These are phyloP conservation scores for Scheffersomyces parashehatae DNA, from an alignment of 1,139 yeast genomes.

Conservation along the genomic window DNA sequence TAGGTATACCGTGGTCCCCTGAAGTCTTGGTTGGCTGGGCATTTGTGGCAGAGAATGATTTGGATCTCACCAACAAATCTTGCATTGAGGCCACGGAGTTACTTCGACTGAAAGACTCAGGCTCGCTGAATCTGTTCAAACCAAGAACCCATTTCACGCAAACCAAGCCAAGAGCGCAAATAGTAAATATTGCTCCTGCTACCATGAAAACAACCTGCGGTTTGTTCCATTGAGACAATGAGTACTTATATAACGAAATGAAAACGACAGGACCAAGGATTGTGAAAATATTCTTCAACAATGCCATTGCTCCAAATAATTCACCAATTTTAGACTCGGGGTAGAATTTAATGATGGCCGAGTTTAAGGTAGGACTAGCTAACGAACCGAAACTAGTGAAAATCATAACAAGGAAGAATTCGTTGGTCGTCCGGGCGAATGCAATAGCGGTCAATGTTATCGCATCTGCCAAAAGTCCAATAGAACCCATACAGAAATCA, in stretches of 20 bases:
- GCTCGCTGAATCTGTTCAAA: constrained; percentile 5
- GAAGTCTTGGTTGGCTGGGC: not conserved
- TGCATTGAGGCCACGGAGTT: constrained; percentile 7
- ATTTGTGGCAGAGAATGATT: not conserved
- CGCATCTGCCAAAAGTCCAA: constrained; percentile 38
- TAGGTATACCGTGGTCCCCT: no score
- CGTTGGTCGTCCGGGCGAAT: constrained; percentile 4
- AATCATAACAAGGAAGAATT: constrained; percentile 11
- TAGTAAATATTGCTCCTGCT: constrained; percentile 1
- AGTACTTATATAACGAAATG: constrained; percentile 35
- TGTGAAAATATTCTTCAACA: constrained; percentile 40
- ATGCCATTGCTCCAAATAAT: constrained; percentile 53
- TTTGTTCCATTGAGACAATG: constrained; percentile 7
- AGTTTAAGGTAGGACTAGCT: constrained; percentile 47
- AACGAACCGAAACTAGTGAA: constrained; percentile 52
- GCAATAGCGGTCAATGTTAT: constrained; percentile 37
- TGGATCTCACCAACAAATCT: not conserved
- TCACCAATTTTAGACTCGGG: constrained; percentile 50
- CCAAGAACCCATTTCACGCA: constrained; percentile 6
- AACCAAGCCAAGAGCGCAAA: constrained; percentile 1
- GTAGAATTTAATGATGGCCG: constrained; percentile 52
- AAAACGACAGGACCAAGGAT: constrained; percentile 40
- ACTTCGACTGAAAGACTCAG: constrained; percentile 4
- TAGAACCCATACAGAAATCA: constrained; percentile 44
- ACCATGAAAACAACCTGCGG: constrained; percentile 10